These are phyloP conservation scores for Prunus persica DNA, from an alignment of 306 rosid species.

Conservation along the genomic window DNA sequence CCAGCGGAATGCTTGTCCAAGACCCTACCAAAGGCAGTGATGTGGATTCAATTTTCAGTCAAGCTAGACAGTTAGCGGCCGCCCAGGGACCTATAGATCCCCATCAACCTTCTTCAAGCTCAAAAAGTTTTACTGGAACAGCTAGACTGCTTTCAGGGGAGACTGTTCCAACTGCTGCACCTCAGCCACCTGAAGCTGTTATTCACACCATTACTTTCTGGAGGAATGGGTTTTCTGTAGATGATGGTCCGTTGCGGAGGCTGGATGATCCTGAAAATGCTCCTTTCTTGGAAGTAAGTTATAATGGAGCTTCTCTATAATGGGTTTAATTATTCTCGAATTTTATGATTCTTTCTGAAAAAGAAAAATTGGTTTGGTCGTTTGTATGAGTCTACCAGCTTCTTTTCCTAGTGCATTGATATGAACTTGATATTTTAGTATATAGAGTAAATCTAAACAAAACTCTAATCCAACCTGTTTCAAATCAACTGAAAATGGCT, in stretches of 20 bases:
- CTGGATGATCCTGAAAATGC: conserved; percentile 85
- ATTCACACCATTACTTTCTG: conserved; percentile 68
- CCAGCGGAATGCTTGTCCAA: conserved; percentile 92
- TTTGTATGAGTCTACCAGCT: background rate
- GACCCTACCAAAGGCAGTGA: conserved; percentile 60
- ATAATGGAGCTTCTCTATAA: background rate
- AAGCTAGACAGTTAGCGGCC: conserved; percentile 56
- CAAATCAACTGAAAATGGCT: too few relatives aligned
- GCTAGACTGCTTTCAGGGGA: conserved; percentile 90
- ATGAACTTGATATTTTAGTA: background rate
- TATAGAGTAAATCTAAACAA: too few relatives aligned
- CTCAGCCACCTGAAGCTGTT: conserved; percentile 47
- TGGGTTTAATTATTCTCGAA: background rate
- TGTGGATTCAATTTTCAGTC: conserved; percentile 69
- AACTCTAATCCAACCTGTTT: too few relatives aligned
- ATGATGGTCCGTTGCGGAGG: conserved; percentile 70
- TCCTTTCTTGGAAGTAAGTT: conserved; percentile 69
- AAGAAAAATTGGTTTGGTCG: background rate
- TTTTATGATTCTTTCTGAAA: background rate
- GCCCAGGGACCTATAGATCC: conserved; percentile 44
- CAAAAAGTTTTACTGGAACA: conserved; percentile 68
- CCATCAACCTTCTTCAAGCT: conserved; percentile 43
- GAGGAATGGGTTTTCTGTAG: conserved; percentile 82
- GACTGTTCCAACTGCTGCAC: conserved; percentile 49
- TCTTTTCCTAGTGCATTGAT: background rate